Conservation (phyloP, 73 alveolate species). For the Tetrahymena elliotti region DNA sequence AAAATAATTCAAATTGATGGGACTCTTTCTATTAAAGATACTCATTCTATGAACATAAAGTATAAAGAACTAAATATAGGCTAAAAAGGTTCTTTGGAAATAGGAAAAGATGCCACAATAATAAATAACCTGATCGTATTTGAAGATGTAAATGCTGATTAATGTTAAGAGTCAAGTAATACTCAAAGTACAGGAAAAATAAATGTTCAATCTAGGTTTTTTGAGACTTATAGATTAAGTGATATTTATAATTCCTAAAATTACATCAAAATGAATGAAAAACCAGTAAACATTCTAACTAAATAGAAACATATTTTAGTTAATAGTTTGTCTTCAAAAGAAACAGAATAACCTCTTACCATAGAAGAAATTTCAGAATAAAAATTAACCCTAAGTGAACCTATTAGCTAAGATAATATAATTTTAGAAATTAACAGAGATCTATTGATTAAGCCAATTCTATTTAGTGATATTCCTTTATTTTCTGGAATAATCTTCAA, state of each 20-base stretch:
- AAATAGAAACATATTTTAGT: neutral
- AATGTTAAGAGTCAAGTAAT: neutral
- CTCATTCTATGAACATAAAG: neutral
- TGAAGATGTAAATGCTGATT: neutral
- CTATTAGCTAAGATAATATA: neutral
- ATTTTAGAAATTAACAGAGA: neutral
- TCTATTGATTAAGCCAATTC: neutral
- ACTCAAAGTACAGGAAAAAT: neutral
- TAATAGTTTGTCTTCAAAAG: neutral
- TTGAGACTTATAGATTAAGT: neutral
- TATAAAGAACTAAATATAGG: neutral
- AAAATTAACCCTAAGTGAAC: neutral
- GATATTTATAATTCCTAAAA: neutral
- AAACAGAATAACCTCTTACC: neutral
- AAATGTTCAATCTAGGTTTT: neutral
- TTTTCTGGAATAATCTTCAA: neutral
- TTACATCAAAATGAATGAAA: neutral
- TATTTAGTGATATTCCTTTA: neutral
- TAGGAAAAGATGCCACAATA: neutral
- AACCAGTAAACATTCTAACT: neutral
- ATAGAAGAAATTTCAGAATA: neutral
- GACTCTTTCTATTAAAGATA: neutral
- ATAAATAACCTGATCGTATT: neutral
- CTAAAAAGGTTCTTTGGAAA: neutral
- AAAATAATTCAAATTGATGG: neutral